These are phyloP conservation scores for Diplodia intermedia DNA, from an alignment of 2,329 filamentous ascomycete species.

Conservation along the genomic window DNA sequence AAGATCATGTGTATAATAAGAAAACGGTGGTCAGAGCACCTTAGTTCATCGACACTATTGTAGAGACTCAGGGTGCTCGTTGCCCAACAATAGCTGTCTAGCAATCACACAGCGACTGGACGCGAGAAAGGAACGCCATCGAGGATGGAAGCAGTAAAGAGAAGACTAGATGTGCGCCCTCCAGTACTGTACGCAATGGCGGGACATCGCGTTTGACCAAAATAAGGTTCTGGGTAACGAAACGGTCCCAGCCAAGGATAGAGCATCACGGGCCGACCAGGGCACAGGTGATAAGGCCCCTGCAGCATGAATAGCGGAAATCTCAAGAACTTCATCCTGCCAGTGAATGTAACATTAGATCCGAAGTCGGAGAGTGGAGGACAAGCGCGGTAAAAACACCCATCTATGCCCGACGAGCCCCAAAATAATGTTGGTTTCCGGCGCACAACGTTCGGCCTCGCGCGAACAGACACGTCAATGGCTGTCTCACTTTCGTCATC, in stretches of 20 bases:
- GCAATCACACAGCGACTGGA: not conserved
- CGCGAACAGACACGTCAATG: not conserved
- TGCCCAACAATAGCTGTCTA: not conserved
- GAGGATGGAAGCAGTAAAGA: too few species aligned
- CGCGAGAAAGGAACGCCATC: not conserved
- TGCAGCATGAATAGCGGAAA: too few species aligned
- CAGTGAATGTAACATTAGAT: too few species aligned
- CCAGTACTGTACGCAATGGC: too few species aligned
- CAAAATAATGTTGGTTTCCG: not conserved
- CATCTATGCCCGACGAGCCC: not conserved
- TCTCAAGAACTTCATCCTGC: too few species aligned
- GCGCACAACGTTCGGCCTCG: not conserved
- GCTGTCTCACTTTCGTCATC: constrained; percentile 1
- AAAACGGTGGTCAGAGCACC: not conserved
- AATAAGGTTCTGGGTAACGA: too few species aligned
- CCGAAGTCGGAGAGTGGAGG: not conserved
- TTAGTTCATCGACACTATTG: not conserved
- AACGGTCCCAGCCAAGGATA: too few species aligned
- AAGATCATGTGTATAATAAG: not conserved
- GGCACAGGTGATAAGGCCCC: too few species aligned
- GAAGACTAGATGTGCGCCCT: too few species aligned
- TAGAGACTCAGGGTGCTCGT: not conserved
- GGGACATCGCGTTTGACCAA: too few species aligned
- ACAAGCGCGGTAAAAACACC: not conserved
- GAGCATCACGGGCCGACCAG: too few species aligned